These are phyloP conservation scores for Sphaerulina populicola DNA, from an alignment of 2,329 filamentous ascomycete species.

Conservation along the genomic window DNA sequence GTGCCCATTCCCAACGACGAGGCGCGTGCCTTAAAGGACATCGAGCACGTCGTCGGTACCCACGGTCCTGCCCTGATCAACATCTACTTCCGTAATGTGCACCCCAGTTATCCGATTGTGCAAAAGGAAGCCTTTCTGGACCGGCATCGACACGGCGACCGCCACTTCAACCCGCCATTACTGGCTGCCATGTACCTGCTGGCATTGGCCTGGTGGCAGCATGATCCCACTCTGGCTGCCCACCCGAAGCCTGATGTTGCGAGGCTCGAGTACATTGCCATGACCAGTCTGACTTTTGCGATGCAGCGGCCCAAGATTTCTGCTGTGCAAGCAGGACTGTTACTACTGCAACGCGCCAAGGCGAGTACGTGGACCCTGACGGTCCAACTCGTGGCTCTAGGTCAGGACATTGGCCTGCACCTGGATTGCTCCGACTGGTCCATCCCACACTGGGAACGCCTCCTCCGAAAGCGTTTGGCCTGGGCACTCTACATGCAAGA, in stretches of 20 bases:
- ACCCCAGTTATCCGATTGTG: conserved; percentile 73
- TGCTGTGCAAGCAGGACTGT: conserved; percentile 66
- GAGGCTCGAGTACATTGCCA: conserved; percentile 64
- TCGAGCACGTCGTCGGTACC: conserved; percentile 67
- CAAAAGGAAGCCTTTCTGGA: conserved; percentile 74
- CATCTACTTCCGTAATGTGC: conserved; percentile 72
- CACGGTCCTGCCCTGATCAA: conserved; percentile 70
- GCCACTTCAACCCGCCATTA: conserved; percentile 66
- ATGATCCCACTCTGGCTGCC: conserved; percentile 57
- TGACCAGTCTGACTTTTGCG: conserved; percentile 63
- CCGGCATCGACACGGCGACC: conserved; percentile 64
- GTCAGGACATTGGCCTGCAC: conserved; percentile 80
- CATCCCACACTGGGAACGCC: conserved; percentile 79
- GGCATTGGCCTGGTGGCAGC: conserved; percentile 80
- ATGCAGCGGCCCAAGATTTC: conserved; percentile 76
- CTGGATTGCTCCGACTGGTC: conserved; percentile 82
- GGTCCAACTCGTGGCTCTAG: conserved; percentile 76
- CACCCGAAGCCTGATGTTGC: conserved; percentile 62
- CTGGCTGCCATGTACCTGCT: conserved; percentile 76
- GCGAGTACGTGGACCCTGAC: conserved; percentile 77
- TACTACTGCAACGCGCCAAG: conserved; percentile 66
- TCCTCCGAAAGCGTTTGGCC: conserved; percentile 72
- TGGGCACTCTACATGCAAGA: conserved; percentile 95
- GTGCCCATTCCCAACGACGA: conserved; percentile 66
- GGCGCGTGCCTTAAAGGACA: conserved; percentile 57